Evolutionary conservation across 2,329 filamentous ascomycete species (phyloP).

Genomic region (Tympanopsis confertula): DNA sequence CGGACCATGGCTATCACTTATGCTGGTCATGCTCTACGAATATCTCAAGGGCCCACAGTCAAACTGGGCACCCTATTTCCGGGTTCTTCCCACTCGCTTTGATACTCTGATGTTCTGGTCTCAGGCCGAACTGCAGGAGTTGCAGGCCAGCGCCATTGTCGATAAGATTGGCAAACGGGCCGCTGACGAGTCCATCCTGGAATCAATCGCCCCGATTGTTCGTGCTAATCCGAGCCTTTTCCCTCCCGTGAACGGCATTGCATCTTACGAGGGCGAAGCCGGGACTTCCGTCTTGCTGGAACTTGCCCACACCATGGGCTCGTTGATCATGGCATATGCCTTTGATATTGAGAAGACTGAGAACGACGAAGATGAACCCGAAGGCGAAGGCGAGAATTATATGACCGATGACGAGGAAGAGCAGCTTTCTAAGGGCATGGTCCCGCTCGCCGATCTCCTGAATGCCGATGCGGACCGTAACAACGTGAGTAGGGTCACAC

Average conservation of each 20-base stretch:
- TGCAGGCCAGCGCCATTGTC: slow-evolving; percentile 68
- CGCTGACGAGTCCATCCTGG: slow-evolving; percentile 59
- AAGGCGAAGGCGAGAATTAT: slow-evolving; percentile 25
- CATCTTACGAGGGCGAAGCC: slow-evolving; percentile 12
- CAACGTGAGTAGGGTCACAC: slow-evolving; percentile 41
- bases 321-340: slow-evolving; percentile 83
- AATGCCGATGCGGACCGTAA: slow-evolving; percentile 77
- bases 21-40: slow-evolving; percentile 75
- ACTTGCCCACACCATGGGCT: slow-evolving; percentile 70
- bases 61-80: slow-evolving; percentile 67
- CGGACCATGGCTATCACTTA: slow-evolving; percentile 47
- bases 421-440: slow-evolving; percentile 64
- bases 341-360: slow-evolving; percentile 61
- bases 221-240: slow-evolving; percentile 32
- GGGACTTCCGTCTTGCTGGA: slow-evolving; percentile 31
- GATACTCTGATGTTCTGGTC: slow-evolving; percentile 89
- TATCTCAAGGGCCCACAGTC: slow-evolving; percentile 45
- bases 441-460: slow-evolving; percentile 79
- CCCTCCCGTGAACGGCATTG: slow-evolving; percentile 22
- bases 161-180: slow-evolving; percentile 64
- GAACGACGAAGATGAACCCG: slow-evolving; percentile 12
- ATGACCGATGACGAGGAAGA: slow-evolving; percentile 51
- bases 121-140: slow-evolving; percentile 52
- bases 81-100: slow-evolving; percentile 60
- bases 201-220: slow-evolving; percentile 37